Base-by-base conservation (phyloP, 2,329 filamentous ascomycete genomes). In the Lasiodiplodia gonubiensis region DNA sequence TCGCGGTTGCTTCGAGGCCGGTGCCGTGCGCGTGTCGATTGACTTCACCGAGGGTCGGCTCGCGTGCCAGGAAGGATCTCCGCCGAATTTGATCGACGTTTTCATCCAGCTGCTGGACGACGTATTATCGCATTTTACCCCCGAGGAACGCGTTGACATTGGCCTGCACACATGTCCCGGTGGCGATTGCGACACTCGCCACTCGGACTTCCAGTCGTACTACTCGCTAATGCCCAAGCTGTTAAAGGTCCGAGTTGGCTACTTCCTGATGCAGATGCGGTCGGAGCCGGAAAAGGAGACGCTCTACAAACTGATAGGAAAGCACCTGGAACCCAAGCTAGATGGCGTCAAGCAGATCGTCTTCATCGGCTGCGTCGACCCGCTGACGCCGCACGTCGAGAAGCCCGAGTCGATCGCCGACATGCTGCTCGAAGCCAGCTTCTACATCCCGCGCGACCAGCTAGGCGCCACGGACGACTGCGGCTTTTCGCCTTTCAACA, bases 391-490 rank as follows among this genome's bases (percentile, higher is more conserved):
- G 52, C 64, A 66, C 42, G 64, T 66, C 39, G 64, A 66, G 30
- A 66, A 66, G 21, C 64, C 64, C 8, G 64, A 66, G 42, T 53
- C 53, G 18, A 37, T 66, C 7, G 64, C 64, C 10, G 64, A 66
- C 42, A 37, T 59, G 53, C 53, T 66, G 39, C 53, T 66, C 30
- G 64, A 66, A 30, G 64, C 64, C n/a, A 66, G 64, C 64, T 57
- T 66, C 53, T 30, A 59, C 53, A 66, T 66, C 12, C 64, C 64
- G 18, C n/a, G 30, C 12, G 30, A 66, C 42, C 64, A 66, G 52
- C 64, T 66, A 3, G 64, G 64, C 30, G 64, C 64, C 52, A 66
- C 64, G n/a, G 64, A 66, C 64, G 64, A 66, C 27, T 66, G 64
- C 53, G 64, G 64, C 3, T 66, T 66, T 16, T 57, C 52, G 10